Base-by-base conservation (phyloP, 495 filamentous ascomycete species). In the Lentithecium fluviatile region DNA sequence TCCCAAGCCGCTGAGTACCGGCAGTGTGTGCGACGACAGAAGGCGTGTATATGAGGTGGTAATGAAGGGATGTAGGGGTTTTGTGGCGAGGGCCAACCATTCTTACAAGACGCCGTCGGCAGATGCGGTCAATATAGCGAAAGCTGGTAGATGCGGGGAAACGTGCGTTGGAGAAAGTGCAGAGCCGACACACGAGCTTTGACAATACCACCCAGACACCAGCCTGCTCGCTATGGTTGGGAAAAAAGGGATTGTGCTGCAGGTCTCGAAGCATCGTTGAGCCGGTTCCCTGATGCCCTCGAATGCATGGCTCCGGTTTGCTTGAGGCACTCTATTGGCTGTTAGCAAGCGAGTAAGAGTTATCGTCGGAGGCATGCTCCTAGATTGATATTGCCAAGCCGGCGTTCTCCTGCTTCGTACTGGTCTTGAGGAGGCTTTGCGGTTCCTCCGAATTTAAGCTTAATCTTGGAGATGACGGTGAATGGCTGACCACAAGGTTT, bases 61-160 rank as follows among this genome's bases (percentile, higher is more conserved):
- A 65, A 65, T 65, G 43, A 56, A 56, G 60, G 32, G 21, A 20
- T 50, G 45, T 64, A 47, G 40, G 29, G 37, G 43, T 25, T 32
- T 60, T 37, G 50, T 60, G 46, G 19, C 32, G 51, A 49, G 62
- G 21, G 24, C 26, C 56, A 51, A 46, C 48, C 6, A 46, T 2
- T 1, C 10, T 15, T 5, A n/a, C 23, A 36, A 26, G 45, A 65
- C 59, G 34, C 47, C 56, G n/a, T 24, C 62, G 62, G 62, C 62
- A 65, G 49, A 65, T 65, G 51, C 37, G 17, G 13, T 3, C 37
- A 60, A 65, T 60, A n/a, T 65, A 43, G 25, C 3, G 25, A 56
- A 25, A 21, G 24, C 52, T 51, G 54, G 54, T 32, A 60, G 36
- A 45, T 60, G 51, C 58, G 62, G 62, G 62, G 56, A 60, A 60